Percentiles rank a stretch among this genome's conserved stretches.
These are phyloP conservation scores for Tetrahymena elliotti DNA, from an alignment of 73 alveolate species.

Conservation along the genomic window DNA sequence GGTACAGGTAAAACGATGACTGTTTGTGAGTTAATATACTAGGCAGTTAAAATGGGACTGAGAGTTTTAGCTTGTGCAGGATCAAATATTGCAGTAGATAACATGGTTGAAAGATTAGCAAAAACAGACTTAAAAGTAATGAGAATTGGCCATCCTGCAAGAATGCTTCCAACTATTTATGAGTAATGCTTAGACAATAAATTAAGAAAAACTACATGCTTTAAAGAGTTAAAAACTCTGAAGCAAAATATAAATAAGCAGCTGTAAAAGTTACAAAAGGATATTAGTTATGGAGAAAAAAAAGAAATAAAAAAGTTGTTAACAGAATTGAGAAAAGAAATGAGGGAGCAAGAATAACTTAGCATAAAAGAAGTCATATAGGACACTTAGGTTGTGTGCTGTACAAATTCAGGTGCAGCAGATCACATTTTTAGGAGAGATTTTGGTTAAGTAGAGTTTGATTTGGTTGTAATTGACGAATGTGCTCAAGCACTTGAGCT, in stretches of 20 bases:
- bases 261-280: constrained; percentile 57
- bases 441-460: constrained; percentile 74
- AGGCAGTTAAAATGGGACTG: constrained; percentile 48
- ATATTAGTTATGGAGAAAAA: constrained; percentile 48
- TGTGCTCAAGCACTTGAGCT: constrained; percentile 97
- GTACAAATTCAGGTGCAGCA: constrained; percentile 45
- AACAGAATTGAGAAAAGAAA: constrained; percentile 1
- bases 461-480: constrained; percentile 92
- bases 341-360: constrained; percentile 7
- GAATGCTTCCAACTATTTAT: constrained; percentile 75
- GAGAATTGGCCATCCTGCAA: constrained; percentile 98
- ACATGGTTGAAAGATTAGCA: constrained; percentile 82
- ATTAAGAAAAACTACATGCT: constrained; percentile 59
- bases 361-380: constrained; percentile 21
- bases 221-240: constrained; percentile 30
- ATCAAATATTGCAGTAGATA: constrained; percentile 97
- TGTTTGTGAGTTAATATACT: constrained; percentile 85
- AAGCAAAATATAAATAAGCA: constrained; percentile 10
- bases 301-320: constrained; percentile 35
- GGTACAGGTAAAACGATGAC: constrained; percentile 99
- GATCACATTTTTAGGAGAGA: constrained; percentile 45
- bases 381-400: constrained; percentile 10
- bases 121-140: constrained; percentile 33
- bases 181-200: constrained; percentile 78
- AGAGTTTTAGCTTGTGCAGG: constrained; percentile 86